Evolutionary conservation across 106 monocot species (phyloP).

Genomic region (Triglochin maritima): DNA sequence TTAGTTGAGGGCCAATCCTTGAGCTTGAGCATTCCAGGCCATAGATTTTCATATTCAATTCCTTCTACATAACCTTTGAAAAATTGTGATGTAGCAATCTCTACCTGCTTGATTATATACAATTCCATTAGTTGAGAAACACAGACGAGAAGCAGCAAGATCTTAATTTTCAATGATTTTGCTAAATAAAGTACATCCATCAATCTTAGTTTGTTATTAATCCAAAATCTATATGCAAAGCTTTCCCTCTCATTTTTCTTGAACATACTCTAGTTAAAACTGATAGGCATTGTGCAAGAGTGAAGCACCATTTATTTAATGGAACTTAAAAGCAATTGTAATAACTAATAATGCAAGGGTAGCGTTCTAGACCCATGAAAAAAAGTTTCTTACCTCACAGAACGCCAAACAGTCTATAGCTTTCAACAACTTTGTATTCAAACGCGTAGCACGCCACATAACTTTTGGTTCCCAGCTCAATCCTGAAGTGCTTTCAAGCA

Average conservation of each 20-base stretch:
- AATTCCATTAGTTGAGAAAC: not conserved
- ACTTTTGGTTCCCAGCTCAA: conserved; percentile 61
- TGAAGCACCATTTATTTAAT: no score
- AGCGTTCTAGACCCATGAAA: not conserved
- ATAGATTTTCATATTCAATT: conserved; percentile 44
- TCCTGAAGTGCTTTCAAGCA: conserved; percentile 28
- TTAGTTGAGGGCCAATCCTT: conserved; percentile 72
- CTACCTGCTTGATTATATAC: conserved; percentile 31
- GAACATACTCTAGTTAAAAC: no score
- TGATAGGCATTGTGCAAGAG: no score
- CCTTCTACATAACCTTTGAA: conserved; percentile 61
- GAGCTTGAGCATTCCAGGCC: conserved; percentile 78
- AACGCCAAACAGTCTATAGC: conserved; percentile 62
- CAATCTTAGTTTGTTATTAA: no score
- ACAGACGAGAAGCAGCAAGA: no score
- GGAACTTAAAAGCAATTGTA: no score
- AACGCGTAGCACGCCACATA: conserved; percentile 38
- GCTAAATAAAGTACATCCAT: no score
- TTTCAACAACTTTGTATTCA: conserved; percentile 20
- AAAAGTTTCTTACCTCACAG: conserved; percentile 41
- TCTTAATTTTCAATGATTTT: no score
- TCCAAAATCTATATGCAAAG: no score
- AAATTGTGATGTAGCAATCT: conserved; percentile 39
- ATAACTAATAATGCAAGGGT: no score
- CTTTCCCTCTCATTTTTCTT: no score